Evolutionary conservation across 139 green algal species (phyloP).

Genomic region (Chlamydomonas asymmetrica): DNA sequence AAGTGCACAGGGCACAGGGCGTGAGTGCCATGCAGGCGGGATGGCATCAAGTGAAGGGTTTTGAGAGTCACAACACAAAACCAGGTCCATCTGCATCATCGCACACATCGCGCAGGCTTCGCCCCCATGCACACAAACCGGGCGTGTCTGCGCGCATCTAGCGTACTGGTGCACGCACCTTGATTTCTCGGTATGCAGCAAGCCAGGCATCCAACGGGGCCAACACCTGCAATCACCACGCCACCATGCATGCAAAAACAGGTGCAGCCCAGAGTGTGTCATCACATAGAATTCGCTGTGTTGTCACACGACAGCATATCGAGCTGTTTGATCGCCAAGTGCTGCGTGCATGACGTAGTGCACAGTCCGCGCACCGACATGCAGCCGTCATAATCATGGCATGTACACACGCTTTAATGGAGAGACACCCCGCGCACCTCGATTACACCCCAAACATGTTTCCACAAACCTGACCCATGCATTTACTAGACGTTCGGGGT

Average conservation of each 20-base stretch:
- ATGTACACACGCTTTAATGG: too few relatives aligned
- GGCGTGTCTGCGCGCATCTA: not conserved
- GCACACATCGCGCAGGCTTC: too few relatives aligned
- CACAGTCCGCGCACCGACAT: too few relatives aligned
- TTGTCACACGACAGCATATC: too few relatives aligned
- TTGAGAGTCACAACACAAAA: not conserved
- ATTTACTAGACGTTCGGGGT: too few relatives aligned
- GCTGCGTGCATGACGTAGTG: too few relatives aligned
- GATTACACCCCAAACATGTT: too few relatives aligned
- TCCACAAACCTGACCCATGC: too few relatives aligned
- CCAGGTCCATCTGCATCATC: not conserved
- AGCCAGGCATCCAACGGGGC: constrained; percentile 41
- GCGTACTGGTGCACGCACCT: constrained; percentile 9
- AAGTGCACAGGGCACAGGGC: not conserved
- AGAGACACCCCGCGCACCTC: too few relatives aligned
- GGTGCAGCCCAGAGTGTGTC: not conserved
- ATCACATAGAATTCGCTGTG: not conserved
- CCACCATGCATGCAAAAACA: too few relatives aligned
- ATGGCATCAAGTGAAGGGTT: not conserved
- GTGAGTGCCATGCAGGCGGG: not conserved
- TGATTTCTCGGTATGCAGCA: constrained; percentile 40
- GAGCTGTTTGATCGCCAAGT: too few relatives aligned
- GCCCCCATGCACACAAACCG: not conserved
- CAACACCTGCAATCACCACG: constrained; percentile 5
- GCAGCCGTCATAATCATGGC: too few relatives aligned